Evolutionary conservation across 805 yeast species (phyloP), one percentile per base, ranked within the genome.

Genomic region (Spencermartinsiella europaea): DNA sequence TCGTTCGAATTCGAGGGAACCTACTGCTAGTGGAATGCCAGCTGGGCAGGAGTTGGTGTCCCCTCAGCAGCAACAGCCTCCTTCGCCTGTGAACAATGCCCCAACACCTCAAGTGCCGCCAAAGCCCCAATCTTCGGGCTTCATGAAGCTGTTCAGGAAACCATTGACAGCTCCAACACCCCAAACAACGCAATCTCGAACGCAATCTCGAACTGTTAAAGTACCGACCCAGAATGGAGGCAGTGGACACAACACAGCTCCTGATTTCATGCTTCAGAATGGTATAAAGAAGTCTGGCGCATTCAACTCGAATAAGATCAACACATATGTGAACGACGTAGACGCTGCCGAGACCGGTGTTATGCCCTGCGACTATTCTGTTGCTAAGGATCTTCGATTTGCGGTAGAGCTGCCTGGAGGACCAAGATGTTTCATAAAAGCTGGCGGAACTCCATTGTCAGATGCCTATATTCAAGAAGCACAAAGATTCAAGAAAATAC

Each of bases 401-500:
- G 41, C 16, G 8, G 31, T 25, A 8, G 37, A 36, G 16, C 17
- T 40, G 20, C 12, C 5, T 22, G 27, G 28, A 14, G 46, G 44
- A 5, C 48, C 39, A 1, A 25, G 34, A 38, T 41, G 44, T 31
- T 51, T 31, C 35, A 33, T 39, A 21, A 34, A 20, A 21, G 12
- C 34, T 3, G 38, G 40, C 5, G 41, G 12, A 15, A 50, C 45
- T 2, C 38, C 19, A 5, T 37, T 48, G 22, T 34, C 46, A 4
- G 21, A 14, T 4, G 45, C 15, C 16, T 50, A 47, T 34, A 16
- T 54, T 42, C 20, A 25, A 15, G 47, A 54, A 34, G 46, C 52
- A 10, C 27, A 39, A 16, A 40, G 51, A 31, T 53, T 62, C 22
- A 34, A 48, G 19, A 22, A 17, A 5, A 41, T 57, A 4, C 49